phyloP scores from a whole-genome alignment of 495 filamentous ascomycete genomes.

The Neurospora sublineolata region DNA sequence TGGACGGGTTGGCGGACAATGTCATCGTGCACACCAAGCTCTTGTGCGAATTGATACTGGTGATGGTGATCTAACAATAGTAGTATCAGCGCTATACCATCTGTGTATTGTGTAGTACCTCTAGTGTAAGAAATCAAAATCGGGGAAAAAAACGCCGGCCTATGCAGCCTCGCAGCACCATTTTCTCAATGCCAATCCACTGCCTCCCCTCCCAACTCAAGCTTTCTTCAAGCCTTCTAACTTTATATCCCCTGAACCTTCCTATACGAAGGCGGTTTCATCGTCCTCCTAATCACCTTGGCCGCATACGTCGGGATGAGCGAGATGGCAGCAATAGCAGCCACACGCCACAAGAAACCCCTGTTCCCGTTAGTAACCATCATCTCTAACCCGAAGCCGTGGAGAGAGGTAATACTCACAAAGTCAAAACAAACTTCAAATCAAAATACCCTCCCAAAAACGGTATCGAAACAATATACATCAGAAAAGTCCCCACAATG shows the following conservation, averaged over 20 bases:
- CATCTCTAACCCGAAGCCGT: neutral
- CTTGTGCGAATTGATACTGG: too few species aligned
- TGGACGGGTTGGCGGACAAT: neutral
- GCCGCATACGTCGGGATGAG: slow-evolving; percentile 77
- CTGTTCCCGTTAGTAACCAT: slow-evolving; percentile 23
- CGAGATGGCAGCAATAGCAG: slow-evolving; percentile 63
- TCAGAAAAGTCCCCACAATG: slow-evolving; percentile 64
- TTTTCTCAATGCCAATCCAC: slow-evolving; percentile 7
- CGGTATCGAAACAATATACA: slow-evolving; percentile 75
- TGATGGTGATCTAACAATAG: neutral
- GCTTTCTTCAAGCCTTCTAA: neutral
- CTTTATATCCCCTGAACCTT: slow-evolving; percentile 67
- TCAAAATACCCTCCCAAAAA: slow-evolving; percentile 89
- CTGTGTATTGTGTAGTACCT: neutral
- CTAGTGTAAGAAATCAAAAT: neutral
- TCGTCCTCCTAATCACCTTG: slow-evolving; percentile 70
- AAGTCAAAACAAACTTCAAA: slow-evolving; percentile 61
- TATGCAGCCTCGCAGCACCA: neutral
- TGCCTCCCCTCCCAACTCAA: neutral
- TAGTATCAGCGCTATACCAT: neutral
- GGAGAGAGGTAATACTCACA: slow-evolving; percentile 27
- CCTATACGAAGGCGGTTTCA: slow-evolving; percentile 87
- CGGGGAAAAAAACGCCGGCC: neutral
- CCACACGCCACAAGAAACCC: slow-evolving; percentile 82
- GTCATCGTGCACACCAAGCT: neutral